Percentiles rank a stretch among this genome's conserved stretches.
Evolutionary conservation across 23 red algal genomes (phyloP).

Genomic region (Agarophyton chilense): DNA sequence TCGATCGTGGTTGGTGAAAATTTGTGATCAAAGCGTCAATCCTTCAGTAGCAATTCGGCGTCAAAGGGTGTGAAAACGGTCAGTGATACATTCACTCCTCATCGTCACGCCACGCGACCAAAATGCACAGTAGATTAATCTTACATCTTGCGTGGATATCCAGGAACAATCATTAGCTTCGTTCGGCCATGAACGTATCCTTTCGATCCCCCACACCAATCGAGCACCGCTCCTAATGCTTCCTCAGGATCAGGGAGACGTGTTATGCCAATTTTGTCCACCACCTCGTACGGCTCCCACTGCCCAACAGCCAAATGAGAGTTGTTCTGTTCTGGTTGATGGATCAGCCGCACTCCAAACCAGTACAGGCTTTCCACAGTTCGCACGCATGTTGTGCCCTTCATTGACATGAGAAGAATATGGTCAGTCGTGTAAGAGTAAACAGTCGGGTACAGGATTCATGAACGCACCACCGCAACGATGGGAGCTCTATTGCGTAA

Average conservation of each 20-base stretch:
- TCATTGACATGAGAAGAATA: background rate
- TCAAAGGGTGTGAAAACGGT: too few species aligned
- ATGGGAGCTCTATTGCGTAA: constrained; percentile 42
- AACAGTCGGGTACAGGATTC: background rate
- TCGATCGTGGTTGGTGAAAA: constrained; percentile 97
- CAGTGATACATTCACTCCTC: too few species aligned
- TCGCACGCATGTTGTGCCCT: constrained; percentile 93
- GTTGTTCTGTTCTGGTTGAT: background rate
- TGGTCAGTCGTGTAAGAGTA: background rate
- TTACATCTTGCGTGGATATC: constrained; percentile 78
- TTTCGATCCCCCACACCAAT: constrained; percentile 5
- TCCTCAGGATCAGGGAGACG: constrained; percentile 25
- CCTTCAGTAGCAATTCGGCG: background rate
- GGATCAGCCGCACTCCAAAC: constrained; percentile 77
- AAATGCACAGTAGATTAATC: too few species aligned
- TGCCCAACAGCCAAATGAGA: constrained; percentile 49
- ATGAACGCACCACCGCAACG: constrained; percentile 74
- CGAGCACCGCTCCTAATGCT: constrained; percentile 40
- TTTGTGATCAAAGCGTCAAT: constrained; percentile 91
- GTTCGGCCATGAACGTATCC: constrained; percentile 51
- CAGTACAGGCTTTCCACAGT: constrained; percentile 95
- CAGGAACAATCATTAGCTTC: constrained; percentile 91
- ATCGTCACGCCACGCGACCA: too few species aligned
- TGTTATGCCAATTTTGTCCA: constrained; percentile 24
- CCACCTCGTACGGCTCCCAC: constrained; percentile 80